A percentile compares a stretch with the other conserved stretches of the same genome.
Conservation (phyloP, 1,284 basidiomycete species). For the Tylopilus sp. region DNA sequence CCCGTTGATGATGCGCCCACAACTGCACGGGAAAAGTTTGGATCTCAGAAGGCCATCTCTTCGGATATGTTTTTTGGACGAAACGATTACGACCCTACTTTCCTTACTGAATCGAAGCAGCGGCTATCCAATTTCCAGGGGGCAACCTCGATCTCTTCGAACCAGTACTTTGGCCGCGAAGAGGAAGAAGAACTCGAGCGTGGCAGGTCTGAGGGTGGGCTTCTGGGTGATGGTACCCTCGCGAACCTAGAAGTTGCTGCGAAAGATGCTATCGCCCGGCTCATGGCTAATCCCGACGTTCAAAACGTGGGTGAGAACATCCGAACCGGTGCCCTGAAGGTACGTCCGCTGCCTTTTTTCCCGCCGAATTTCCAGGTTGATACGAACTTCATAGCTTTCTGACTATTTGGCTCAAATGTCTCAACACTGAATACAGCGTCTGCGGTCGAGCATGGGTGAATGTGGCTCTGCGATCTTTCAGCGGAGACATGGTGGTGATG, state of each 20-base stretch:
- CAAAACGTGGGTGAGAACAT: constrained; percentile 86
- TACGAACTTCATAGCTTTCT: constrained; percentile 49
- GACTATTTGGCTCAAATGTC: constrained; percentile 78
- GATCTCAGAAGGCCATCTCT: constrained; percentile 90
- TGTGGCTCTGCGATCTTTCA: constrained; percentile 1
- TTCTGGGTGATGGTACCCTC: constrained; percentile 68
- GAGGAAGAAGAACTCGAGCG: constrained; percentile 65
- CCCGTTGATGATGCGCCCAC: constrained; percentile 65
- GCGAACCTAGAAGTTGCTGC: constrained; percentile 75
- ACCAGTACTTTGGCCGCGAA: constrained; percentile 91
- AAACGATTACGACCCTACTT: constrained; percentile 78
- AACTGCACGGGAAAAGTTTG: constrained; percentile 88
- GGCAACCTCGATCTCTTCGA: constrained; percentile 92
- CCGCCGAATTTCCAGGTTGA: constrained; percentile 11
- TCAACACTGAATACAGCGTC: constrained; percentile 46
- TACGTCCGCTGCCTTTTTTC: constrained; percentile 36
- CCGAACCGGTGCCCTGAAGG: constrained; percentile 81
- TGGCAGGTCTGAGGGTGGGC: constrained; percentile 45
- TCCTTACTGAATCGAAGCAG: constrained; percentile 73
- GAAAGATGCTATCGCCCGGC: constrained; percentile 72
- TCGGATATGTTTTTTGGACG: constrained; percentile 98
- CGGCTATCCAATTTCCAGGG: constrained; percentile 87
- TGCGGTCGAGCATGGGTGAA: constrained; percentile 1
- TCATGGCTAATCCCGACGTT: constrained; percentile 88
- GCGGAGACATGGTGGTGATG: constrained; percentile 2